Evolutionary conservation across 495 filamentous ascomycete genomes (phyloP).

Genomic region (Amorphotheca resinae): DNA sequence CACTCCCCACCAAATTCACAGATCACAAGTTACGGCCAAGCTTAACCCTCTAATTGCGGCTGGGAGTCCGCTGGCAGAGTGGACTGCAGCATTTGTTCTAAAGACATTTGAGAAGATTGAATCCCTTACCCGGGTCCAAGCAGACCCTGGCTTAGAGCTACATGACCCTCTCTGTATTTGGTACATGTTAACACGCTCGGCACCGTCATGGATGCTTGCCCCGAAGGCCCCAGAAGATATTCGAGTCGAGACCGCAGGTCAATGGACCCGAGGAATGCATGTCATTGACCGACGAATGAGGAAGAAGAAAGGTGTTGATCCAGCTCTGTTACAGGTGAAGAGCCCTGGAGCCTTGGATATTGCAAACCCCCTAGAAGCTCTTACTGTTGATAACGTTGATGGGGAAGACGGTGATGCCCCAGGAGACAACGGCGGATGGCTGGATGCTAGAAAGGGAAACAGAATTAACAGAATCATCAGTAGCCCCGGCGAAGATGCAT

Average conservation of each 20-base stretch:
- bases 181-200: slow-evolving; percentile 57
- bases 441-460: slow-evolving; percentile 59
- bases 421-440: slow-evolving; percentile 63
- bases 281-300: slow-evolving; percentile 61
- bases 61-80: slow-evolving; percentile 70
- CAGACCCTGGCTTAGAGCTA: slow-evolving; percentile 49
- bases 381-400: slow-evolving; percentile 26
- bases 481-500: slow-evolving; percentile 40
- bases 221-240: slow-evolving; percentile 50
- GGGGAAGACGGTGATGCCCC: slow-evolving; percentile 30
- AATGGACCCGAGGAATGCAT: slow-evolving; percentile 92
- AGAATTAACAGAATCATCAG: slow-evolving; percentile 56
- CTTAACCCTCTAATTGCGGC: slow-evolving; percentile 34
- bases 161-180: slow-evolving; percentile 87
- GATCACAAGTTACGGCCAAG: slow-evolving; percentile 43
- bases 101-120: slow-evolving; percentile 68
- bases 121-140: slow-evolving; percentile 41
- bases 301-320: slow-evolving; percentile 41
- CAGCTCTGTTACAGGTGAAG: slow-evolving; percentile 15
- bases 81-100: slow-evolving; percentile 64
- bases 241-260: slow-evolving; percentile 72
- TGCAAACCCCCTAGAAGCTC: slow-evolving; percentile 17
- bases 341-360: slow-evolving; percentile 22
- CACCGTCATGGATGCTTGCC: slow-evolving; percentile 36
- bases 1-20: slow-evolving; percentile 52